Percentiles rank a stretch among this genome's conserved stretches.
Conservation (phyloP, 2,329 filamentous ascomycete species). For the Dothideomycetidae sp. region DNA sequence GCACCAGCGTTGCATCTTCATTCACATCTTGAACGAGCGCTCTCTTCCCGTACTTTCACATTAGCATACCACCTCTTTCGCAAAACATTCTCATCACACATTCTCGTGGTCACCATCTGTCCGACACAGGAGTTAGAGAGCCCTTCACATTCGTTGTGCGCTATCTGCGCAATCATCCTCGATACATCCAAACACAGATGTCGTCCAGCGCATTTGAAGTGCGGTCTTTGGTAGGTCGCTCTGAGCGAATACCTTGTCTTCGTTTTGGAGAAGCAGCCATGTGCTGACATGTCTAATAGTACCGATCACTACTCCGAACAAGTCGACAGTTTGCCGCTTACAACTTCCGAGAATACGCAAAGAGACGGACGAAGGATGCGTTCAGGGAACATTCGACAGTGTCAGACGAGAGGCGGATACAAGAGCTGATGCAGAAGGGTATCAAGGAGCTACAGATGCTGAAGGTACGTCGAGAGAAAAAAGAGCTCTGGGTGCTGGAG, state of each 20-base stretch:
- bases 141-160: no score
- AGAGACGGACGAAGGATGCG: conserved; percentile 75
- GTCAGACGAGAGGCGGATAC: conserved; percentile 59
- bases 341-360: conserved; percentile 96
- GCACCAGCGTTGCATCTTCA: no score
- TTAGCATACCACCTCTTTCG: conserved; percentile 20
- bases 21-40: no score
- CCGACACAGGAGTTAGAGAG: no score
- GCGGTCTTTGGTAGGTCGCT: conserved; percentile 13
- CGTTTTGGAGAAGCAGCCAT: neutral
- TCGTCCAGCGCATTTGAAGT: conserved; percentile 11
- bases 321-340: conserved; percentile 79
- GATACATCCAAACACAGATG: neutral
- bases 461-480: no score
- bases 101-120: no score
- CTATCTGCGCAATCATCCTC: no score
- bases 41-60: no score
- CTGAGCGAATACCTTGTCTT: neutral
- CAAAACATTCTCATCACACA: conserved; percentile 1
- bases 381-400: conserved; percentile 69
- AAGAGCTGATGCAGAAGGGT: conserved; percentile 81
- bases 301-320: conserved; percentile 80
- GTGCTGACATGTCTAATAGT: conserved; percentile 40
- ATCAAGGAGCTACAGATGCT: conserved; percentile 73
- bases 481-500: no score